Evolutionary conservation across 2,329 filamentous ascomycete species (phyloP), one percentile per base, ranked within the genome.

Genomic region (Fusarium papillatum): DNA sequence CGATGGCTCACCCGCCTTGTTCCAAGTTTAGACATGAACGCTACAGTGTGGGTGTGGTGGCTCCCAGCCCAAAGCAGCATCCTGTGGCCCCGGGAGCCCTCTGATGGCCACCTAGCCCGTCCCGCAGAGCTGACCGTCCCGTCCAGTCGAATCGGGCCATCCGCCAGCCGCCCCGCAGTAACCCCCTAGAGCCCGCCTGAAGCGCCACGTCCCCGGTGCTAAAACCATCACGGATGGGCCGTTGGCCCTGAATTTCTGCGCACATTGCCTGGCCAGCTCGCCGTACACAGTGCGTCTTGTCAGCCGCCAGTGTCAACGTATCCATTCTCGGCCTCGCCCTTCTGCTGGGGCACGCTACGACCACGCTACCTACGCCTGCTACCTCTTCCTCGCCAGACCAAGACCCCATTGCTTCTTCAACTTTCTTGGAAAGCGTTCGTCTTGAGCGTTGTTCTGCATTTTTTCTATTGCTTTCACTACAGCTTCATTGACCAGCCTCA

Each of bases 401-500:
- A 74, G 73, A 78, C 72, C 77, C 71, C 64, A 73, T 74, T 78
- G 68, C 68, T 78, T 80, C 81, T 80, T 76, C 71, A 78, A 72
- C 74, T 73, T 73, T 73, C 71, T 71, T 72, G 66, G 75, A 72
- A 77, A 77, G 69, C 64, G 38, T 75, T 77, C 71, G 64, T 79
- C 74, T 71, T 74, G 68, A 75, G 68, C 72, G 50, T 57, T 73
- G 66, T 67, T 64, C 71, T 75, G 70, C 70, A 48, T 67, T 74
- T 66, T 73, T 71, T 70, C 65, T 74, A 68, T 61, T 31, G 68
- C 24, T 76, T 73, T 65, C 72, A 62, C 73, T 76, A 69, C 73
- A 69, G 67, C 63, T 75, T 75, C 70, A 76, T 72, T 67, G 71
- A 76, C 73, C 85, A 84, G 84, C 86, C 86, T 91, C 90, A 89